Conservation (phyloP, 2,329 filamentous ascomycete species). For the Pseudopyricularia cyperi region DNA sequence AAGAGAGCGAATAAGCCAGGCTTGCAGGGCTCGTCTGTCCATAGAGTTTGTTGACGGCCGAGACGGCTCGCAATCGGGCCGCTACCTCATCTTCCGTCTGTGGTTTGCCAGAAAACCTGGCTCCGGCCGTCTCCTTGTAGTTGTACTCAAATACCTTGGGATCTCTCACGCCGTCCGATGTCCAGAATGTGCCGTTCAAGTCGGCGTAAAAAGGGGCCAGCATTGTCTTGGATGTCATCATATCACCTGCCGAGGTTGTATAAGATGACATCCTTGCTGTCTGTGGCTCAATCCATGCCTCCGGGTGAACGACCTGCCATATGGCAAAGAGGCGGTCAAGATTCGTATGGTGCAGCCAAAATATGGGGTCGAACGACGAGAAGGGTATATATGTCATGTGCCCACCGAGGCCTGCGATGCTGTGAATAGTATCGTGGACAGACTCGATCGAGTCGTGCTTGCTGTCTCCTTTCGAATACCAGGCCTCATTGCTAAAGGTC, state of each 20-base stretch:
- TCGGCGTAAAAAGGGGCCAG: constrained; percentile 56
- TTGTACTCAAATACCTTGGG: constrained; percentile 57
- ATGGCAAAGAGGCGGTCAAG: constrained; percentile 64
- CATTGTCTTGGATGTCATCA: constrained; percentile 40
- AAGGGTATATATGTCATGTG: constrained; percentile 61
- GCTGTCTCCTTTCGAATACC: constrained; percentile 31
- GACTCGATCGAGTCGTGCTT: constrained; percentile 52
- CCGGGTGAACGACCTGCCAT: constrained; percentile 63
- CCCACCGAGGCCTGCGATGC: constrained; percentile 44
- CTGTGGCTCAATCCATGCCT: constrained; percentile 50
- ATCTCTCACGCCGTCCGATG: constrained; percentile 46
- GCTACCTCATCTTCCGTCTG: constrained; percentile 17
- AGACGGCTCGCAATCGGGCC: constrained; percentile 19
- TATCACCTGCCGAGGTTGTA: constrained; percentile 38
- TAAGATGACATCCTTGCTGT: constrained; percentile 45
- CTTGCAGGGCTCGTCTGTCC: constrained; percentile 29
- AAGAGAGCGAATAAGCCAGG: constrained; percentile 8
- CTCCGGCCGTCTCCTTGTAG: constrained; percentile 49
- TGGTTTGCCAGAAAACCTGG: constrained; percentile 13
- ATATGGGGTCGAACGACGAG: constrained; percentile 68
- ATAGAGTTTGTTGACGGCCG: constrained; percentile 48
- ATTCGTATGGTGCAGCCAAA: constrained; percentile 64
- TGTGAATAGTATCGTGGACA: constrained; percentile 51
- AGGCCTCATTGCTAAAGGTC: constrained; percentile 56
- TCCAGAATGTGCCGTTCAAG: constrained; percentile 50